Conservation (phyloP, 2,329 filamentous ascomycete species). For the Cadophora gregata region DNA sequence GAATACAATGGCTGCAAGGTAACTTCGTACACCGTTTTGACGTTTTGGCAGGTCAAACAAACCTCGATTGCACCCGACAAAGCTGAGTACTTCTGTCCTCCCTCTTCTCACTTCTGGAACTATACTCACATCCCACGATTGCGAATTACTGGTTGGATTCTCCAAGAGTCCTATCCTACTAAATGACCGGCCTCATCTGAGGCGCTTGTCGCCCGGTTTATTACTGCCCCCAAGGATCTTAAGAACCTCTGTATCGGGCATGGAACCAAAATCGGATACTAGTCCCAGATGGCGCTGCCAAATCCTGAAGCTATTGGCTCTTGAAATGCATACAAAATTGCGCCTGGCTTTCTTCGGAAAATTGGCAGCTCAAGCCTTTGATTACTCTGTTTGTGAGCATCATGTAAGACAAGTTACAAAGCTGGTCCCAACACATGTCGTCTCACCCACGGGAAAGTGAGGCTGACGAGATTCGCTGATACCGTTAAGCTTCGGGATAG, state of each 20-base stretch:
- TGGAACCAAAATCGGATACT: slow-evolving; percentile 14
- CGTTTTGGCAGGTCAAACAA: slow-evolving; percentile 8
- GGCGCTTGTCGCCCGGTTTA: slow-evolving; percentile 15
- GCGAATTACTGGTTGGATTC: neutral
- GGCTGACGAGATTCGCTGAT: slow-evolving; percentile 23
- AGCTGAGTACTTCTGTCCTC: slow-evolving; percentile 2
- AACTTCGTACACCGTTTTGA: neutral
- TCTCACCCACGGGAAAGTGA: slow-evolving; percentile 24
- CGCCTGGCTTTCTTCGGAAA: neutral
- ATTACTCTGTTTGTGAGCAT: slow-evolving; percentile 21
- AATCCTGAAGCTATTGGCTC: slow-evolving; percentile 15
- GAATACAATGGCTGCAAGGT: neutral
- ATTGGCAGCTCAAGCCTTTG: slow-evolving; percentile 19
- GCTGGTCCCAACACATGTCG: neutral
- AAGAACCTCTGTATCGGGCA: neutral
- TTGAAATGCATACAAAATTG: neutral
- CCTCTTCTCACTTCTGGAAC: slow-evolving; percentile 29
- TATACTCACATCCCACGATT: slow-evolving; percentile 25
- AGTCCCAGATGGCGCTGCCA: neutral
- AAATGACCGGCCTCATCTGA: slow-evolving; percentile 20
- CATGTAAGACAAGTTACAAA: slow-evolving; percentile 15
- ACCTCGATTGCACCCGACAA: neutral
- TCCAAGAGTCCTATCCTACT: slow-evolving; percentile 6
- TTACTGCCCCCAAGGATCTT: neutral
- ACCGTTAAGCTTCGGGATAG: neutral